Base-by-base conservation (phyloP, 495 filamentous ascomycete genomes). In the Neurospora tetraspora region DNA sequence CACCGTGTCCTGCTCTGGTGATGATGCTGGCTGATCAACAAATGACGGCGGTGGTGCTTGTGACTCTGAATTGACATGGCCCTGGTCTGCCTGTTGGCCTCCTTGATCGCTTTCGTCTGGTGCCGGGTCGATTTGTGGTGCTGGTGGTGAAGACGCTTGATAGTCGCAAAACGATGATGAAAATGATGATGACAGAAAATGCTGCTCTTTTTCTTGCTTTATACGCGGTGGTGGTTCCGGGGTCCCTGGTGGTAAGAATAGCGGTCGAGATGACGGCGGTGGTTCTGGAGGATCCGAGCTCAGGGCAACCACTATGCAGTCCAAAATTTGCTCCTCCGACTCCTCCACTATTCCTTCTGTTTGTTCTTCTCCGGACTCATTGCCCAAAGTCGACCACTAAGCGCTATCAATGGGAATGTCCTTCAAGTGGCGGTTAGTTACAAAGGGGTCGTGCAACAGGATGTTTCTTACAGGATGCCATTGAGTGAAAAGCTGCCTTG, bases 381-480 rank as follows among this genome's bases (percentile, higher is more conserved):
- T 39, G 71, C 71, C 71, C 68, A 73, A 39, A 73, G 69, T 53
- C 71, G 71, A 73, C 71, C 61, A 69, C 71, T 73, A 70, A 73
- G n/a, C 40, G 65, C 69, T 69, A 73, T 73, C 68, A 73, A 73
- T 45, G 65, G 65, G 71, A n/a, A 47, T 70, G 71, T 61, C 71
- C 71, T 73, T 73, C 47, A 65, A 65, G 14, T 65, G 53, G 53
- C 7, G 53, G 53, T 65, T 65, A 65, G 53, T 65, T 34, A 65
- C 53, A 65, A 65, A 65, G 53, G 27, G 53, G 53, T 36, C 27
- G 53, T 34, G 53, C 53, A 65, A 65, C 53, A 34, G 27, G 53
- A 9, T 34, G 53, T 65, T 31, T 65, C 53, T 65, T 65, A 34
- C 53, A 65, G 53, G 53, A 65, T 34, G 27, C 53, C 27, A 65